These are phyloP conservation scores for Ophiostoma sp. DNA, from an alignment of 2,329 filamentous ascomycete genomes.

Conservation along the genomic window DNA sequence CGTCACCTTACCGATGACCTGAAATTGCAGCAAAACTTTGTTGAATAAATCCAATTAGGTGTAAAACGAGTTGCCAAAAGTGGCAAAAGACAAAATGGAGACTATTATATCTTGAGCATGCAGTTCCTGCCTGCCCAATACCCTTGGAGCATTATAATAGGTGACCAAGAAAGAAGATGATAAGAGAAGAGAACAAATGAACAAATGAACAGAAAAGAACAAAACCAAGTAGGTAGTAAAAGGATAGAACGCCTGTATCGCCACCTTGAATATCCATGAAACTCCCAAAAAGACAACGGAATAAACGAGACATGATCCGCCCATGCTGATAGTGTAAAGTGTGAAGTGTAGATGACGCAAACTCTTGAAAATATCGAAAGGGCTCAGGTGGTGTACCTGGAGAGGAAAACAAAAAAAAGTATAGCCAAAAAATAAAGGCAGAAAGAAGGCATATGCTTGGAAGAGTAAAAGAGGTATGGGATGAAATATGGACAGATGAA, in stretches of 20 bases:
- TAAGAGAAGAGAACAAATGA: not conserved
- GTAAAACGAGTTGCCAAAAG: not conserved
- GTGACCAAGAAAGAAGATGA: not conserved
- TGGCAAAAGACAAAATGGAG: not conserved
- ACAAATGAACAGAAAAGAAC: not conserved
- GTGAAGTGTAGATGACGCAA: slow-evolving; percentile 14
- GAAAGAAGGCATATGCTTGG: not conserved
- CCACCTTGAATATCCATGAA: not conserved
- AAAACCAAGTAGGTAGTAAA: slow-evolving; percentile 7
- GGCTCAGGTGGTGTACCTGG: not conserved
- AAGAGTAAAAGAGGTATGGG: slow-evolving; percentile 29
- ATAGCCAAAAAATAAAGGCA: not conserved
- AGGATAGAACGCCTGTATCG: slow-evolving; percentile 18
- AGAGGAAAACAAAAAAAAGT: not conserved
- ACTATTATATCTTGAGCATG: slow-evolving; percentile 19
- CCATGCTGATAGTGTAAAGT: slow-evolving; percentile 18
- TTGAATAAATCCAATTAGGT: slow-evolving; percentile 17
- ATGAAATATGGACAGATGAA: slow-evolving; percentile 9
- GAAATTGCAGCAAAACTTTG: not conserved
- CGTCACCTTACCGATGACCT: not conserved
- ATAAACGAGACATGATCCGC: slow-evolving; percentile 14
- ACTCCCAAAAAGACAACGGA: slow-evolving; percentile 13
- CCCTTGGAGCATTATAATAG: slow-evolving; percentile 16
- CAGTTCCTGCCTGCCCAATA: slow-evolving; percentile 19
- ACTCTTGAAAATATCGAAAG: slow-evolving; percentile 3